phyloP scores from a whole-genome alignment of 805 yeast species.

The Zygoascus ofunaensis region DNA sequence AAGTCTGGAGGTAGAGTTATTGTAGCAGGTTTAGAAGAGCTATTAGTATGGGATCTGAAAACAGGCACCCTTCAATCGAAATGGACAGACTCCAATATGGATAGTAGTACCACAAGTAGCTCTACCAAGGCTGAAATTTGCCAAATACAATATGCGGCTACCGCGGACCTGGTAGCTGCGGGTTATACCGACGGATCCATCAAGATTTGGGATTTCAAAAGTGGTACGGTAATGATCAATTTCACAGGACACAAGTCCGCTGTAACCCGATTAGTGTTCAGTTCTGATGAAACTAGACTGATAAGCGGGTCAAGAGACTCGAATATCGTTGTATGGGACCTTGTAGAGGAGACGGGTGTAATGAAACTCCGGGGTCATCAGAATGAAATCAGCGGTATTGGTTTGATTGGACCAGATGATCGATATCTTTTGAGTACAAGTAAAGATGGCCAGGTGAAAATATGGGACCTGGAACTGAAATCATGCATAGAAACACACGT shows the following conservation, averaged over 20 bases:
- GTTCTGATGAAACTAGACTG: constrained; percentile 71
- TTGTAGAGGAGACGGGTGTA: constrained; percentile 84
- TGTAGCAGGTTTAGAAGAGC: constrained; percentile 78
- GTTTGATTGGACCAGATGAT: constrained; percentile 42
- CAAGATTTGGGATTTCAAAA: constrained; percentile 82
- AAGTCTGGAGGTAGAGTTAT: constrained; percentile 55
- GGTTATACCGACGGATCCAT: constrained; percentile 88
- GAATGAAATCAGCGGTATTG: constrained; percentile 74
- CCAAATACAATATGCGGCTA: constrained; percentile 47
- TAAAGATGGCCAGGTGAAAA: constrained; percentile 82
- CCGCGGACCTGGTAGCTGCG: constrained; percentile 66
- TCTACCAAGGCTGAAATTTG: constrained; percentile 57
- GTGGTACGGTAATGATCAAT: constrained; percentile 65
- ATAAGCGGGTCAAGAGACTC: constrained; percentile 85
- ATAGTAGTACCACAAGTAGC: constrained; percentile 25
- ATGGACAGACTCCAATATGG: constrained; percentile 51
- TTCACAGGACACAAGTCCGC: constrained; percentile 89
- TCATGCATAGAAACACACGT: constrained; percentile 92
- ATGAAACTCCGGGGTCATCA: constrained; percentile 82
- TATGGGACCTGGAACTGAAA: constrained; percentile 87
- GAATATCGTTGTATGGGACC: constrained; percentile 83
- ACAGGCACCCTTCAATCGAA: constrained; percentile 65
- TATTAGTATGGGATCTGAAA: constrained; percentile 84
- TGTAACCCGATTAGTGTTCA: constrained; percentile 62
- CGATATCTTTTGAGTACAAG: constrained; percentile 65